These are phyloP conservation scores for Starmera amethionina DNA, from an alignment of 805 yeast species.

Conservation along the genomic window DNA sequence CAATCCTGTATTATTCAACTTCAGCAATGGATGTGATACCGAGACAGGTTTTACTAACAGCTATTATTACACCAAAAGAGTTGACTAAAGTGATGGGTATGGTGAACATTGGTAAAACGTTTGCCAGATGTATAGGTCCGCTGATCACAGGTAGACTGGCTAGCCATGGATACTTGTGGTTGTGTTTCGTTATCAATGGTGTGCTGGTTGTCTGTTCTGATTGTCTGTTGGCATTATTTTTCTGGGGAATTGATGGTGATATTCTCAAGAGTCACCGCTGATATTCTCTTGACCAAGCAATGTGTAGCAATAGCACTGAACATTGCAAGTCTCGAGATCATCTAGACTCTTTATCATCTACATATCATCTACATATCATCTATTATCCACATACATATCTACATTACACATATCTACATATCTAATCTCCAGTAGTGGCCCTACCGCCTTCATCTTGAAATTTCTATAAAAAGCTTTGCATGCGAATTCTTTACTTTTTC, in stretches of 20 bases:
- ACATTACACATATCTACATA: too few relatives aligned
- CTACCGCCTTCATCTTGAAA: too few relatives aligned
- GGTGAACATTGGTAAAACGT: constrained; percentile 78
- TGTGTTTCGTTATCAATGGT: constrained; percentile 44
- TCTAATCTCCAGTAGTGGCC: too few relatives aligned
- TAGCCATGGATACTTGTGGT: constrained; percentile 31
- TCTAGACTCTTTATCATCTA: too few relatives aligned
- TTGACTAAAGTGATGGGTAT: constrained; percentile 74
- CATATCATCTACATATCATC: too few relatives aligned
- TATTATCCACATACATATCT: too few relatives aligned
- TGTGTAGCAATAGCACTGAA: too few relatives aligned
- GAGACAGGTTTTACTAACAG: constrained; percentile 68
- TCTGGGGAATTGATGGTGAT: constrained; percentile 22
- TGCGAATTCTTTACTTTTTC: too few relatives aligned
- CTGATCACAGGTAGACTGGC: constrained; percentile 70
- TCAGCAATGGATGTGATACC: constrained; percentile 90
- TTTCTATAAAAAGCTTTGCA: too few relatives aligned
- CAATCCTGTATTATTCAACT: constrained; percentile 50
- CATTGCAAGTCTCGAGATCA: too few relatives aligned
- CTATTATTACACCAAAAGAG: constrained; percentile 52
- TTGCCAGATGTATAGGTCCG: constrained; percentile 80
- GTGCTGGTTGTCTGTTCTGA: constrained; percentile 35
- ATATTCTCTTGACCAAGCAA: too few relatives aligned
- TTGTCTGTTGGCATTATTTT: constrained; percentile 20
- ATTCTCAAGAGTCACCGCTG: constrained; percentile 11